Evolutionary conservation across 164 flowering plant species (phyloP).

Genomic region (Stephania japonica): DNA sequence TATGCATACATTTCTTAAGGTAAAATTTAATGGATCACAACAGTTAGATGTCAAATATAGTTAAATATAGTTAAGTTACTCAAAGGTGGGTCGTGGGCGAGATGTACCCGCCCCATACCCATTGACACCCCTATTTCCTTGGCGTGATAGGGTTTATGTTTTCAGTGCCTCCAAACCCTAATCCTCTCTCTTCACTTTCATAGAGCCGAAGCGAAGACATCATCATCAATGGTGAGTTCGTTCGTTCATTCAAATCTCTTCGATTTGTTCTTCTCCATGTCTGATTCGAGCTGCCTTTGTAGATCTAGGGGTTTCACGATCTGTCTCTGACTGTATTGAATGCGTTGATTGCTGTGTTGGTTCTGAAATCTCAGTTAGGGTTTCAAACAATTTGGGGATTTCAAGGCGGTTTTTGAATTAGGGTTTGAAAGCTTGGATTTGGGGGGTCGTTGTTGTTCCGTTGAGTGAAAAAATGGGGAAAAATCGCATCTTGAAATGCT

Average conservation of each 20-base stretch:
- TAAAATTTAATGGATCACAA: too few species aligned
- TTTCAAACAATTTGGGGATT: not conserved
- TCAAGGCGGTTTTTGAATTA: not conserved
- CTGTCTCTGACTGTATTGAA: not conserved
- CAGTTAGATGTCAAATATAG: too few species aligned
- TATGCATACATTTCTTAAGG: too few species aligned
- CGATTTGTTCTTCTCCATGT: not conserved
- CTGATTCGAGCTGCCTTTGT: not conserved
- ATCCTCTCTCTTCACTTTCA: not conserved
- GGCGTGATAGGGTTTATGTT: not conserved
- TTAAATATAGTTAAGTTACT: too few species aligned
- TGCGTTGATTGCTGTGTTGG: not conserved
- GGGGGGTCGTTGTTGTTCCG: not conserved
- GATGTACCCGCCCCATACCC: too few species aligned
- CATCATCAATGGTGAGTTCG: slow-evolving; percentile 10
- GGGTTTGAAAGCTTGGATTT: not conserved
- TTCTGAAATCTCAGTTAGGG: not conserved
- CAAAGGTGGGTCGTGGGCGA: too few species aligned
- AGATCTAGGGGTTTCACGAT: too few species aligned
- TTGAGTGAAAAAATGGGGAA: not conserved
- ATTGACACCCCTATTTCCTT: too few species aligned
- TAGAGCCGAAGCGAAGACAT: not conserved
- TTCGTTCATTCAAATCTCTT: not conserved
- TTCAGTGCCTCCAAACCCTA: not conserved
- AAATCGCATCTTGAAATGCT: not conserved